Evolutionary conservation across 2,329 filamentous ascomycete species (phyloP).

Genomic region (Phaeosphaeriaceae sp.): DNA sequence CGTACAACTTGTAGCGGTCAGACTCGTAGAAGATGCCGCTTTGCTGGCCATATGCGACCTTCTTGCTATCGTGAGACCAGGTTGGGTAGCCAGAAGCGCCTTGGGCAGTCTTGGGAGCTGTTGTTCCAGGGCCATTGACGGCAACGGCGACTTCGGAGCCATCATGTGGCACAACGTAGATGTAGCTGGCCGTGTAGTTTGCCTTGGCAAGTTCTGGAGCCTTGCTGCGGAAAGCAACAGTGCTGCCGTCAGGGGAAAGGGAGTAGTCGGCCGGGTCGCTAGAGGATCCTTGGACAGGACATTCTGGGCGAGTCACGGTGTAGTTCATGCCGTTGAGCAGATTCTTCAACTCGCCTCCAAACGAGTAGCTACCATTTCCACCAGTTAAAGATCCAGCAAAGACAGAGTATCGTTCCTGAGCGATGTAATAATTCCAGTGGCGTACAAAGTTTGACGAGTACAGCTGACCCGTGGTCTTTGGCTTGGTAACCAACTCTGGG

Average conservation of each 20-base stretch:
- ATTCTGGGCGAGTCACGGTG: constrained; percentile 63
- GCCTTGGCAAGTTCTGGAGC: constrained; percentile 75
- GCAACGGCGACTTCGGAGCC: constrained; percentile 58
- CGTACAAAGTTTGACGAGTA: constrained; percentile 79
- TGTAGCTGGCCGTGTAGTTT: constrained; percentile 80
- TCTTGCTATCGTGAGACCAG: constrained; percentile 76
- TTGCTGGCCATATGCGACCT: constrained; percentile 78
- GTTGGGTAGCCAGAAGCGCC: constrained; percentile 72
- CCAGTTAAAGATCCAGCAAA: constrained; percentile 70
- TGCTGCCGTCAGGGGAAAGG: constrained; percentile 69
- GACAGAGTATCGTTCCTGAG: constrained; percentile 72
- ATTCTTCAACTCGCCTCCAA: constrained; percentile 46
- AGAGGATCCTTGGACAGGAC: constrained; percentile 73
- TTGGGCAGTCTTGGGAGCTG: constrained; percentile 48
- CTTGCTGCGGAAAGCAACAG: constrained; percentile 73
- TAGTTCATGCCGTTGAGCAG: constrained; percentile 68
- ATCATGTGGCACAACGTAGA: constrained; percentile 75
- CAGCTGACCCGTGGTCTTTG: constrained; percentile 69
- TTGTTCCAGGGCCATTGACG: constrained; percentile 41
- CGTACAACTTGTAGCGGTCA: constrained; percentile 68
- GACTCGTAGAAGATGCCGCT: constrained; percentile 74
- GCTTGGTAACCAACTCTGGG: constrained; percentile 64
- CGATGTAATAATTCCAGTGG: constrained; percentile 81
- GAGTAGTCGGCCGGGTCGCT: constrained; percentile 82
- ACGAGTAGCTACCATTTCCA: constrained; percentile 40